Percentiles rank a stretch among this genome's conserved stretches.
These are phyloP conservation scores for Penicillium concentricum DNA, from an alignment of 2,329 filamentous ascomycete species.

Conservation along the genomic window DNA sequence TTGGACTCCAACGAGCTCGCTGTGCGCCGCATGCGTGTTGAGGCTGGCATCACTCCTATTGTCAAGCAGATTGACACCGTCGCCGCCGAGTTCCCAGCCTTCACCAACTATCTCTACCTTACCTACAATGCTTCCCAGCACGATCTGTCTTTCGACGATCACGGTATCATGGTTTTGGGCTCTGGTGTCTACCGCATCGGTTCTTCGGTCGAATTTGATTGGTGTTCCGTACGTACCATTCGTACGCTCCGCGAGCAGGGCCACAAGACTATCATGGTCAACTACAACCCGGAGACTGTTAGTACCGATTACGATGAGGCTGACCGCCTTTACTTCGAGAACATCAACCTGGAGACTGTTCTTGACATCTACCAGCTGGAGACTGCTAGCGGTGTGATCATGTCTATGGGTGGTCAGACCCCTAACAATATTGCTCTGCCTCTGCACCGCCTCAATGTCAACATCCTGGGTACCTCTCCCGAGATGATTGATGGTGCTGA, in stretches of 20 bases:
- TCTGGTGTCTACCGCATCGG: constrained; percentile 97
- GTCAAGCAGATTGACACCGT: constrained; percentile 99
- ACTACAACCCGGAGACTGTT: constrained; percentile 89
- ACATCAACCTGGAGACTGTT: constrained; percentile 85
- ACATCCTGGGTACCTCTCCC: constrained; percentile 90
- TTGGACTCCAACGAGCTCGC: constrained; percentile 93
- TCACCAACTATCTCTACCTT: constrained; percentile 93
- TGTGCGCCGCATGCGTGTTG: constrained; percentile 78
- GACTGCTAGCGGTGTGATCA: constrained; percentile 76
- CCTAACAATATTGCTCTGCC: constrained; percentile 97
- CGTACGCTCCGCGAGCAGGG: constrained; percentile 80
- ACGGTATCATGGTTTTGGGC: constrained; percentile 93
- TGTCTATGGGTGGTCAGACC: constrained; percentile 95
- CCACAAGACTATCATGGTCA: constrained; percentile 95
- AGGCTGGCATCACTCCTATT: constrained; percentile 79
- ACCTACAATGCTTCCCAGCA: constrained; percentile 91
- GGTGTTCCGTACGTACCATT: constrained; percentile 95
- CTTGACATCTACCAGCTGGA: constrained; percentile 93
- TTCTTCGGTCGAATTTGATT: constrained; percentile 97
- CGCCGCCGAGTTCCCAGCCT: constrained; percentile 90
- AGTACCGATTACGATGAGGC: constrained; percentile 92
- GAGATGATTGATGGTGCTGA: constrained; percentile 99
- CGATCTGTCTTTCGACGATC: constrained; percentile 80
- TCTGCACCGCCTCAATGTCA: constrained; percentile 83
- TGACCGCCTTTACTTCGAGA: constrained; percentile 93